Conservation (phyloP, 371 early-diverging fungal genomes). For the Conidiobolus incongruus region DNA sequence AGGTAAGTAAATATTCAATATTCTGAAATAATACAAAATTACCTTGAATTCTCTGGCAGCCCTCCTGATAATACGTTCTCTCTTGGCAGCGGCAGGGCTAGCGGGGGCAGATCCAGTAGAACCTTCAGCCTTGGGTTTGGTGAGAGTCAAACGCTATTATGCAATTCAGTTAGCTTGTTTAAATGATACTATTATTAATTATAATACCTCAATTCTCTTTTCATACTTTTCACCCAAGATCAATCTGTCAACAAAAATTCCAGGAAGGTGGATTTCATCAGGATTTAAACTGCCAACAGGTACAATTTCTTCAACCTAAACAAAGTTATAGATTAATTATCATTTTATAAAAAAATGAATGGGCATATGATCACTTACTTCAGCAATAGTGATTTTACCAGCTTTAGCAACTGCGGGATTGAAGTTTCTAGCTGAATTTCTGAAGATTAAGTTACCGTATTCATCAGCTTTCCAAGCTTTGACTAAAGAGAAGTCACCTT, state of each 20-base stretch:
- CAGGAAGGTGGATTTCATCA: conserved; percentile 37
- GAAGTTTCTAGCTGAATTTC: conserved; percentile 36
- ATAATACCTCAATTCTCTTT: conserved; percentile 36
- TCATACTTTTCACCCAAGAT: conserved; percentile 32
- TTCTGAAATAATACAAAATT: neutral
- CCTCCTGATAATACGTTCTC: conserved; percentile 34
- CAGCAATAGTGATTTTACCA: conserved; percentile 33
- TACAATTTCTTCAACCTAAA: conserved; percentile 38
- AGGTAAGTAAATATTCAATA: too few relatives aligned
- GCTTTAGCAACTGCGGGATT: conserved; percentile 35
- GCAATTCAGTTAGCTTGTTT: neutral
- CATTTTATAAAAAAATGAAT: neutral
- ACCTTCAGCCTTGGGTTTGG: conserved; percentile 4
- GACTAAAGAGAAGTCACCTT: conserved; percentile 36
- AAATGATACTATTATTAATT: too few relatives aligned
- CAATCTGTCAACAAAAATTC: conserved; percentile 37
- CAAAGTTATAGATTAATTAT: neutral
- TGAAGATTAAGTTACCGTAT: conserved; percentile 39
- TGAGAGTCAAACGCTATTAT: conserved; percentile 4
- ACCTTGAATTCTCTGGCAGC: conserved; percentile 36
- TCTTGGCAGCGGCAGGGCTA: conserved; percentile 10
- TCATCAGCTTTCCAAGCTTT: conserved; percentile 57
- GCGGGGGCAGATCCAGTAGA: conserved; percentile 5
- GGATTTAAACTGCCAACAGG: conserved; percentile 35
- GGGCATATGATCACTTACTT: conserved; percentile 9